Percentiles rank a stretch among this genome's conserved stretches.
Conservation (phyloP, 768 basidiomycete species). For the Mycena albidolilacea region DNA sequence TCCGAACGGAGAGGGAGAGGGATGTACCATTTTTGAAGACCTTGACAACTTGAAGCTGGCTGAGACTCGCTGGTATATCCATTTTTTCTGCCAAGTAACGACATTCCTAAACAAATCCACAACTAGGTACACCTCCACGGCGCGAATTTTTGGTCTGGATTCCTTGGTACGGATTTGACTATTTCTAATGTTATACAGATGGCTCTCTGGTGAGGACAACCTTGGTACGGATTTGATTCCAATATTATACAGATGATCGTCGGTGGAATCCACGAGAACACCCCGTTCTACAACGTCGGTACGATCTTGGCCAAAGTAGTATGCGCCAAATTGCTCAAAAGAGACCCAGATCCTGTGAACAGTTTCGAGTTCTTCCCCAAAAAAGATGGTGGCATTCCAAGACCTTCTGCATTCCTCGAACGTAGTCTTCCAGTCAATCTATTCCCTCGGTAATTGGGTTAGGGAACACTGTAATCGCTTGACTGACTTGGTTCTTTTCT, state of each 20-base stretch:
- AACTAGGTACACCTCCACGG: slow-evolving; percentile 56
- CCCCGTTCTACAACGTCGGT: slow-evolving; percentile 40
- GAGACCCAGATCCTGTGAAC: slow-evolving; percentile 45
- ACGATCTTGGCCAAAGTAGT: not conserved
- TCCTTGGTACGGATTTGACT: no score
- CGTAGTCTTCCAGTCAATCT: slow-evolving; percentile 69
- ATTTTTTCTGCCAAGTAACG: not conserved
- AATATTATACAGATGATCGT: slow-evolving; percentile 29
- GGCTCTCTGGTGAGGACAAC: slow-evolving; percentile 40
- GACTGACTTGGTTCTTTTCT: slow-evolving; percentile 57
- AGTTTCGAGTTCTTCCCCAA: slow-evolving; percentile 71
- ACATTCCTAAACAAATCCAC: not conserved
- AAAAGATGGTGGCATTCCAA: slow-evolving; percentile 53
- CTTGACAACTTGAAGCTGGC: slow-evolving; percentile 65
- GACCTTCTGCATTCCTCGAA: slow-evolving; percentile 65
- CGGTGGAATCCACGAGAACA: slow-evolving; percentile 51
- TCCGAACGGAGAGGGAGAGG: no score
- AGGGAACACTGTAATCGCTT: slow-evolving; percentile 14
- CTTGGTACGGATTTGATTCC: not conserved
- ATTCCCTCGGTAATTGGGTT: slow-evolving; percentile 60
- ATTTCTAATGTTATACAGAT: no score
- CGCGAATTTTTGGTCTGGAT: slow-evolving; percentile 66
- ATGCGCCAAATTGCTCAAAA: not conserved
- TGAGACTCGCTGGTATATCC: slow-evolving; percentile 63
- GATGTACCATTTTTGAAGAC: slow-evolving; percentile 52